Evolutionary conservation across 148 eudicot genomes (phyloP).

Genomic region (Rhododendron williamsianum): DNA sequence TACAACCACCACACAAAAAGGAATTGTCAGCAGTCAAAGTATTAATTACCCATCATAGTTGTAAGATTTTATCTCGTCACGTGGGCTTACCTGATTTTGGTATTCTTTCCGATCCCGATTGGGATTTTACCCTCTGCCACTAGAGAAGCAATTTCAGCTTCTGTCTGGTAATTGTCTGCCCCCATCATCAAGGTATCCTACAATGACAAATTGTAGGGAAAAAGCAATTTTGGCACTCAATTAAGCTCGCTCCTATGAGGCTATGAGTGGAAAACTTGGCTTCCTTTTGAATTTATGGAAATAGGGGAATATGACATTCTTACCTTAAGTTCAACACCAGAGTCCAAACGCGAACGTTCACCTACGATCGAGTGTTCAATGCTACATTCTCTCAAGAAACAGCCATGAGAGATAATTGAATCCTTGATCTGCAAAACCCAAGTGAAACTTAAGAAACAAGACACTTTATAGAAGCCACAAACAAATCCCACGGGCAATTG

Average conservation of each 20-base stretch:
- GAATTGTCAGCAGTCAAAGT: neutral
- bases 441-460: neutral
- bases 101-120: constrained; percentile 75
- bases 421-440: constrained; percentile 67
- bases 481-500: neutral
- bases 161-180: constrained; percentile 90
- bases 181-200: constrained; percentile 97
- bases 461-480: neutral
- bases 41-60: neutral
- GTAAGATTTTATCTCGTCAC: neutral
- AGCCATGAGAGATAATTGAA: constrained; percentile 92
- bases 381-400: constrained; percentile 81
- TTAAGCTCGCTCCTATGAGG: neutral
- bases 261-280: neutral
- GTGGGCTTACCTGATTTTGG: constrained; percentile 65
- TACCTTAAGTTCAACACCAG: constrained; percentile 86
- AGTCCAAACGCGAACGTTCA: constrained; percentile 89
- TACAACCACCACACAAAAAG: neutral
- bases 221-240: neutral
- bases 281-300: neutral
- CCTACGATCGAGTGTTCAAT: constrained; percentile 87
- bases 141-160: constrained; percentile 88
- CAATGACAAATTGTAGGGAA: neutral
- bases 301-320: neutral
- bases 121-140: constrained; percentile 90